Conservation (phyloP, 176 grass and related monocot genomes). For the Alopecurus myosuroides region DNA sequence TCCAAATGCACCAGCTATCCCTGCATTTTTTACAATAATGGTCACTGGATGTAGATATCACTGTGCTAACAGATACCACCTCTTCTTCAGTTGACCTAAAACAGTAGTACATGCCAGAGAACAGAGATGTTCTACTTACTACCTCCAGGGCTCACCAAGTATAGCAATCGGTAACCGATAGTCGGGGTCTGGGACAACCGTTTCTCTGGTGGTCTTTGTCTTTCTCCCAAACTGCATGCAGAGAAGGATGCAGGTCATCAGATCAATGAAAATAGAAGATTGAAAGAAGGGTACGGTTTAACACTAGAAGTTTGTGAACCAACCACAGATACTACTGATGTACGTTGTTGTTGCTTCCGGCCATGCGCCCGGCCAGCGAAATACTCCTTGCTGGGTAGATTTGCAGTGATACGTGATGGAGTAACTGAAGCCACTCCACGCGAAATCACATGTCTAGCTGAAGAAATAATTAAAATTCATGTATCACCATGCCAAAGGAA, state of each 20-base stretch:
- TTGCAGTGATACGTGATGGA: slow-evolving; percentile 12
- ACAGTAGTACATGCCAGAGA: slow-evolving; percentile 4
- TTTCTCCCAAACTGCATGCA: slow-evolving; percentile 77
- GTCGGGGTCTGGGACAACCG: slow-evolving; percentile 79
- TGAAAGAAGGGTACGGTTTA: neutral
- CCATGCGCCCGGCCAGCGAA: neutral
- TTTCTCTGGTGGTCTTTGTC: slow-evolving; percentile 50
- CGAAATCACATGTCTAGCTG: slow-evolving; percentile 25
- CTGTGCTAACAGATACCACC: neutral
- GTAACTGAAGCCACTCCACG: neutral
- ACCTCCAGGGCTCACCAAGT: slow-evolving; percentile 67
- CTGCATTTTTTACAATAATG: slow-evolving; percentile 23
- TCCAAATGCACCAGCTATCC: slow-evolving; percentile 69
- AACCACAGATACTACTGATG: slow-evolving; percentile 52
- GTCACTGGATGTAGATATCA: neutral
- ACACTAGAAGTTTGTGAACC: slow-evolving; percentile 1
- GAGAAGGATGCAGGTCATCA: neutral
- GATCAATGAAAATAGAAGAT: neutral
- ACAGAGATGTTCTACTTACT: slow-evolving; percentile 19
- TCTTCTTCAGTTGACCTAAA: neutral
- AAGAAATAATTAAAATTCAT: neutral
- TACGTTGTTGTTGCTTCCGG: neutral
- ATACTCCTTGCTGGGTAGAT: slow-evolving; percentile 8
- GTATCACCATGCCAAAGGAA: neutral
- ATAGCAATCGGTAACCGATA: slow-evolving; percentile 80